Base-by-base conservation (phyloP, 495 filamentous ascomycete genomes). In the Ramalina intermedia region DNA sequence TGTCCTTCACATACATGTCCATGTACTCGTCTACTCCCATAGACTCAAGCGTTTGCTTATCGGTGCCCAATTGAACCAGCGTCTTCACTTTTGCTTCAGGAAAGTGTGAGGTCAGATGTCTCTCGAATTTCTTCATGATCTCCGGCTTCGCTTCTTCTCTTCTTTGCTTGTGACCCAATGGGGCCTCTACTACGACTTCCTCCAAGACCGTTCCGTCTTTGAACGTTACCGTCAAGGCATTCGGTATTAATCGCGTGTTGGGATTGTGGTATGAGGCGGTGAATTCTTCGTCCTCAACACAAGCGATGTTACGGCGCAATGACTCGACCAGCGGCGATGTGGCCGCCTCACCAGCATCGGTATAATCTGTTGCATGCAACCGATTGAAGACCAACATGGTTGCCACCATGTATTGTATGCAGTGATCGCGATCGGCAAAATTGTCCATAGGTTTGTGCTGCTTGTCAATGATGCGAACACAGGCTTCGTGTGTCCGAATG, bases 401-500 rank as follows among this genome's bases (percentile, higher is more conserved):
- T 45, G 91, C 73, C 63, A 86, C 84, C 91, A 98, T 98, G 75
- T 98, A 98, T 67, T 95, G 91, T 55, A 98, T 90, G 70, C 91
- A 98, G 74, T 96, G 91, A 67, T 98, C 91, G 54, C 91, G 88
- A 67, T 98, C 91, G 53, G 91, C 91, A 61, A 95, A 98, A 75
- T 98, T 98, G 73, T 96, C 88, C 84, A 98, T 89, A 51, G 88
- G 82, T 74, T 96, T 96, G 75, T 94, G 91, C 69, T 96, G 93
- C 76, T 98, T 98, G 76, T 98, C 91, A 61, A 98, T 98, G 68
- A 98, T 98, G 47, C 91, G 86, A 58, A 96, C 78, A 67, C 93
- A 96, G 33, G 91, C 91, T 68, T 98, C 91, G 69, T 98, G 91
- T 2, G 91, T 98, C 55, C 91, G 82, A 76, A 90, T 94, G 53